phyloP scores from a whole-genome alignment of 805 yeast species.

The Candida silvicultrix region DNA sequence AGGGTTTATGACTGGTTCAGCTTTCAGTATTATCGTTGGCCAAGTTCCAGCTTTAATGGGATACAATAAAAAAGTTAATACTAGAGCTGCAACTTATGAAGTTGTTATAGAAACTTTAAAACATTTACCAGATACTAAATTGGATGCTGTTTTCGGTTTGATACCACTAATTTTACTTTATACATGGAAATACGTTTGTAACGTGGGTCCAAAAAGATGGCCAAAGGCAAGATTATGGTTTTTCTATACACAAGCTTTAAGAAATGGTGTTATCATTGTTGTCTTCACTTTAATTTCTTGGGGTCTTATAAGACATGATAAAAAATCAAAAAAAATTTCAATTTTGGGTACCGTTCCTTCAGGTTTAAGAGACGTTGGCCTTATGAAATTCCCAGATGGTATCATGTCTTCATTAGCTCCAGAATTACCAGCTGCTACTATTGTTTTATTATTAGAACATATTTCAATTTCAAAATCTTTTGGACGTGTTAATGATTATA shows the following conservation, averaged over 20 bases:
- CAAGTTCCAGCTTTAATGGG: constrained; percentile 90
- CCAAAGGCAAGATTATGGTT: constrained; percentile 48
- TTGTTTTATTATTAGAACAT: constrained; percentile 81
- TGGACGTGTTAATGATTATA: constrained; percentile 88
- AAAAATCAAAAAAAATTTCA: constrained; percentile 36
- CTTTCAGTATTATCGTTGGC: constrained; percentile 73
- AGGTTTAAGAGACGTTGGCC: constrained; percentile 75
- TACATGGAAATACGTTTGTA: constrained; percentile 60
- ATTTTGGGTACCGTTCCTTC: constrained; percentile 76
- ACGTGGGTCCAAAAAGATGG: constrained; percentile 52
- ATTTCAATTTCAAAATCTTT: constrained; percentile 91
- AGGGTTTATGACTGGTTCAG: constrained; percentile 95
- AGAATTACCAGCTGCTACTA: constrained; percentile 80
- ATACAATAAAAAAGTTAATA: constrained; percentile 54
- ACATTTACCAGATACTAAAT: constrained; percentile 57
- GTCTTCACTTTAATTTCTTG: constrained; percentile 80
- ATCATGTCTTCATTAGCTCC: constrained; percentile 55
- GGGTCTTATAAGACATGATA: constrained; percentile 55
- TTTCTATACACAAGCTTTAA: constrained; percentile 69
- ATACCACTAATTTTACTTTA: constrained; percentile 68
- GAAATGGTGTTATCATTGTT: constrained; percentile 77
- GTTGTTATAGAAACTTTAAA: constrained; percentile 70
- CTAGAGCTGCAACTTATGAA: constrained; percentile 62
- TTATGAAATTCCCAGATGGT: constrained; percentile 57
- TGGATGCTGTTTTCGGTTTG: constrained; percentile 88